A percentile compares a stretch with the other conserved stretches of the same genome.
These are phyloP conservation scores for Pichia manshurica DNA, from an alignment of 805 yeast species.

Conservation along the genomic window DNA sequence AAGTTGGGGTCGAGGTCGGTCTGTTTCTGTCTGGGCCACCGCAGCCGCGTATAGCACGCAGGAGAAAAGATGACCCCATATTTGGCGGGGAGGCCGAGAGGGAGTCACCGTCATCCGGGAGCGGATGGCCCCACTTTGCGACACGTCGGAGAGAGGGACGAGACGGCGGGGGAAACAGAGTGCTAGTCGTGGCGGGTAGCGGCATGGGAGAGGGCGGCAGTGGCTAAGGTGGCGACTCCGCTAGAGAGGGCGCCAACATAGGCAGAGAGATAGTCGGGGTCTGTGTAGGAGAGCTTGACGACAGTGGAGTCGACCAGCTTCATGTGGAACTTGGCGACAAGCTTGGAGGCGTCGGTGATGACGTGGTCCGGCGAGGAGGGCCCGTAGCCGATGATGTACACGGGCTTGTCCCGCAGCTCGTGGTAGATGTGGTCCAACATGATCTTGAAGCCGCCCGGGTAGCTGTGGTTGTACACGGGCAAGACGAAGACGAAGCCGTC, in stretches of 20 bases:
- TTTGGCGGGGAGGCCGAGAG: too few relatives aligned
- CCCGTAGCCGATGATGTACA: not conserved
- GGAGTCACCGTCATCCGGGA: not conserved
- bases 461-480: conserved; percentile 1
- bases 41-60: too few relatives aligned
- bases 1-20: too few relatives aligned
- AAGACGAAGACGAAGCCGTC: conserved; percentile 1
- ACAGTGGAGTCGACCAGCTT: not conserved
- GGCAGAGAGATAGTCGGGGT: not conserved
- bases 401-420: conserved; percentile 2
- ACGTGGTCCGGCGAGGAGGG: not conserved
- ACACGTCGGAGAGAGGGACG: not conserved
- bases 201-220: too few relatives aligned
- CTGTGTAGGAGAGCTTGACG: not conserved
- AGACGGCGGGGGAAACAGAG: too few relatives aligned
- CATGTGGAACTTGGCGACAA: not conserved
- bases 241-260: not conserved
- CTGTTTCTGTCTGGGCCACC: too few relatives aligned
- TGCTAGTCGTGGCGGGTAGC: too few relatives aligned
- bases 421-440: conserved; percentile 3
- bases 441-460: conserved; percentile 3
- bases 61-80: too few relatives aligned
- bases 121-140: not conserved
- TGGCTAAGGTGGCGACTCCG: too few relatives aligned
- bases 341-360: not conserved